Base-by-base conservation (phyloP, 768 basidiomycete genomes). In the Cubamyces sp. region DNA sequence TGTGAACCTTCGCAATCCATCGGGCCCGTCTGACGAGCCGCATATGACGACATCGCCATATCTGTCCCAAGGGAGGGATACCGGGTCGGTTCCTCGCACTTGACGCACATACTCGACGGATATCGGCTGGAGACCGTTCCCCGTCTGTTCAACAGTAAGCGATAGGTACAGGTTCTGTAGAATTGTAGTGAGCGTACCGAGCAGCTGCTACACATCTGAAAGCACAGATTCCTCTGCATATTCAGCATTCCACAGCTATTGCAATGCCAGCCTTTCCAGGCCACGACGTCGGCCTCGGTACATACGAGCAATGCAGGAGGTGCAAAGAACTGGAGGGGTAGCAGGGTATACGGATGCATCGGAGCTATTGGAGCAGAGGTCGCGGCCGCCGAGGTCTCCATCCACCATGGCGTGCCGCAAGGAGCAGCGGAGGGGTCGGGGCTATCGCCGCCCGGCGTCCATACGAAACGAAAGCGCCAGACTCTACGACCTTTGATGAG, bases 31-130 rank as follows among this genome's bases (percentile, higher is more conserved):
- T 16, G 14, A 14, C 12, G 55, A 49, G 21, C 28, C 30, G 39
- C 52, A 61, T 1, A 26, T 8, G 18, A 64, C 48, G 28, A 19
- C n/a, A 5, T 26, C 30, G 23, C 39, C 6, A 55, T 63, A 45
- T 41, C 59, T 56, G 48, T 66, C 66, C 56, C 54, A 64, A 3
- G 66, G 66, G 42, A 54, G 54, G 18, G 58, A 37, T 6, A 52
- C 41, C 2, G 66, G 62, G 12, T 60, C 62, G 19, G 54, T 64
- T 7, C 45, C 40, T 11, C 57, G 54, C 14, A 42, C 40, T 21
- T 54, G 43, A 11, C 66, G 66, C 7, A 64, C 62, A 25, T 60
- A 60, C 25, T 64, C 62, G 25, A 54, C 62, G 1, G 42, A n/a
- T 28, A 66, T 49, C 1, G 66, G 59, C 3, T 51, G 51, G 15